These are phyloP conservation scores for Cyberlindnera nakhonratchasimensis DNA, from an alignment of 805 yeast genomes.

Conservation along the genomic window DNA sequence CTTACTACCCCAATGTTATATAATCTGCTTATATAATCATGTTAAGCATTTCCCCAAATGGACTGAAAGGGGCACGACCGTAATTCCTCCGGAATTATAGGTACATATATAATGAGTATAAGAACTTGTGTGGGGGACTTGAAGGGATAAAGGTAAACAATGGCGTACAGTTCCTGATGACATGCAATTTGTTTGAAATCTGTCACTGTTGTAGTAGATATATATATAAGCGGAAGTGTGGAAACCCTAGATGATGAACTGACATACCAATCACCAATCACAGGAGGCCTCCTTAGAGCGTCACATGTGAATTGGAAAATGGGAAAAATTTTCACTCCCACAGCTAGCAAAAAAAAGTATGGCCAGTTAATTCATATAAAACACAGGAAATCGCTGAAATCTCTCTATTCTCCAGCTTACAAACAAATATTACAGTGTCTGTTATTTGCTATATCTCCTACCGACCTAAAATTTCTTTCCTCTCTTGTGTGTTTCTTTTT, in stretches of 20 bases:
- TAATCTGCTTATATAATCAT: not conserved
- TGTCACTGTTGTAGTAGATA: too few species aligned
- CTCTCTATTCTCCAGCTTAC: too few species aligned
- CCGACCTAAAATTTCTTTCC: not conserved
- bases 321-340: conserved; percentile 2
- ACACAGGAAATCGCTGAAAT: too few species aligned
- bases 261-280: not conserved
- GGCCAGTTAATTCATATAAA: not conserved
- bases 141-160: not conserved
- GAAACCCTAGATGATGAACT: not conserved
- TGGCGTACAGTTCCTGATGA: not conserved
- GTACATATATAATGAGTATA: not conserved
- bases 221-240: too few species aligned
- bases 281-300: not conserved
- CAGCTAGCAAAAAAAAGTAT: too few species aligned
- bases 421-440: too few species aligned
- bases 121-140: not conserved
- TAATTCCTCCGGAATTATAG: conserved; percentile 8
- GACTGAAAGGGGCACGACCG: not conserved
- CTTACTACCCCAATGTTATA: too few species aligned
- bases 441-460: too few species aligned
- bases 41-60: not conserved
- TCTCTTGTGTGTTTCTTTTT: not conserved
- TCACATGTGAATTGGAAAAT: conserved; percentile 1
- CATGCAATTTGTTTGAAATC: too few species aligned